Evolutionary conservation across 2,329 filamentous ascomycete genomes (phyloP).

Genomic region (Colletotrichum tanaceti): DNA sequence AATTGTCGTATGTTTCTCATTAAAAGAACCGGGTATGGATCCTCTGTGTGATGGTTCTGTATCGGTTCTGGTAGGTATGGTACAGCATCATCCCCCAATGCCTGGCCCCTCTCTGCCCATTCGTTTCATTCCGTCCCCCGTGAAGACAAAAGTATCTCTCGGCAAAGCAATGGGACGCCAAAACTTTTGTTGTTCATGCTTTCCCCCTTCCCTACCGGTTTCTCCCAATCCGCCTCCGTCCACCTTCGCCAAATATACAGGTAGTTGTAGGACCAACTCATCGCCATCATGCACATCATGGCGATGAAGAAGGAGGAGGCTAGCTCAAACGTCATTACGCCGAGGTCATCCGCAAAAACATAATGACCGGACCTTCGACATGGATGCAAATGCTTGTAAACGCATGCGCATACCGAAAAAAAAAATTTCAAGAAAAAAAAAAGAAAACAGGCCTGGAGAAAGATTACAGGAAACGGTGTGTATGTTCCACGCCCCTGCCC

Average conservation of each 20-base stretch:
- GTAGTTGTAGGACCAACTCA: slow-evolving; percentile 7
- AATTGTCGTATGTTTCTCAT: slow-evolving; percentile 38
- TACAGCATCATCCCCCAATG: slow-evolving; percentile 38
- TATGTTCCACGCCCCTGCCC: slow-evolving; percentile 33
- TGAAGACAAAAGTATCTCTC: slow-evolving; percentile 20
- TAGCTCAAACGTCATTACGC: slow-evolving; percentile 28
- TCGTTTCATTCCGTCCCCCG: slow-evolving; percentile 20
- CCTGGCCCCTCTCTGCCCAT: slow-evolving; percentile 11
- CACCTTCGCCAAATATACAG: slow-evolving; percentile 37
- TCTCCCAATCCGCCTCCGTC: slow-evolving; percentile 5
- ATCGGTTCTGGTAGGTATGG: slow-evolving; percentile 37
- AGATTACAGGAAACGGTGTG: slow-evolving; percentile 38
- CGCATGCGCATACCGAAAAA: slow-evolving; percentile 8
- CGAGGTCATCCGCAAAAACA: slow-evolving; percentile 8
- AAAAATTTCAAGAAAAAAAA: slow-evolving; percentile 19
- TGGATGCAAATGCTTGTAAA: slow-evolving; percentile 39
- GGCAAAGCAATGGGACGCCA: slow-evolving; percentile 38
- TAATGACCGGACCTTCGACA: slow-evolving; percentile 6
- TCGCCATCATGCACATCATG: slow-evolving; percentile 1
- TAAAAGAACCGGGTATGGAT: slow-evolving; percentile 36
- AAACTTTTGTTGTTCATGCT: slow-evolving; percentile 40
- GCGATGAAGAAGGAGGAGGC: slow-evolving; percentile 14
- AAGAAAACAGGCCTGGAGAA: slow-evolving; percentile 2
- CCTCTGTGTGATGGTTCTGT: slow-evolving; percentile 31
- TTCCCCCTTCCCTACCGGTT: slow-evolving; percentile 32